Evolutionary conservation across 805 yeast genomes (phyloP), one percentile per base, ranked within the genome.

Genomic region (Torulaspora indica): DNA sequence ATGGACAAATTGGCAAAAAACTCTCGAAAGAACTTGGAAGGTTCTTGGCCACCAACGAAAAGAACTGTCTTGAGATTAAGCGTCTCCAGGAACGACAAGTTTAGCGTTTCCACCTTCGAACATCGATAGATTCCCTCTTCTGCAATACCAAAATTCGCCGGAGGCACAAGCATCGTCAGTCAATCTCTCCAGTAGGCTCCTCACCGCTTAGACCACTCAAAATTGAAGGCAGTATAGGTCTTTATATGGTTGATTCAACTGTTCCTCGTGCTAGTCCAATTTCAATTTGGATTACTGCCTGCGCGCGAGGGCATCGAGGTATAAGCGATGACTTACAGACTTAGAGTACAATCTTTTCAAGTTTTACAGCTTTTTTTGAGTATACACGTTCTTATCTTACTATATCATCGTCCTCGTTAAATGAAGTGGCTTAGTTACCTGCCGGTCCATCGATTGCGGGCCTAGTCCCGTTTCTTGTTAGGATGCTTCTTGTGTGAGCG

Each of bases 61-160:
- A 93, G 66, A 15, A 91, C 74, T 4, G 89, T 76, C 50, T 76
- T 77, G 41, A 91, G 70, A 22, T 74, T 71, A 23, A 91, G 70
- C 0, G 96, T 85, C 45, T 79, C 83, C 20, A 91, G 60, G 57
- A 90, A 91, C 22, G 93, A 83, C 46, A 82, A 73, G 61, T 85
- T 82, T 45, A 85, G 79, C 1, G 86, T 77, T 47, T 85, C 91
- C 8, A 91, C 66, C 54, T 81, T 79, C 4, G 93, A 76, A 56
- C 96, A 86, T 42, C 97, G 74, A 66, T 85, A 83, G 1, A 91
- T 69, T 0, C 95, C 95, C 20, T 82, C 81, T 65, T 93, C 97
- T 3, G 90, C 96, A 24, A 88, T 72, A 0, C 96, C 95, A 68
- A 85, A 93, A 60, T 85, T 86, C 38, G 88, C 91, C 1, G 98